Evolutionary conservation across 1,139 yeast species (phyloP), one percentile per base, ranked within the genome.

Genomic region (Arxiozyma slooffiae): DNA sequence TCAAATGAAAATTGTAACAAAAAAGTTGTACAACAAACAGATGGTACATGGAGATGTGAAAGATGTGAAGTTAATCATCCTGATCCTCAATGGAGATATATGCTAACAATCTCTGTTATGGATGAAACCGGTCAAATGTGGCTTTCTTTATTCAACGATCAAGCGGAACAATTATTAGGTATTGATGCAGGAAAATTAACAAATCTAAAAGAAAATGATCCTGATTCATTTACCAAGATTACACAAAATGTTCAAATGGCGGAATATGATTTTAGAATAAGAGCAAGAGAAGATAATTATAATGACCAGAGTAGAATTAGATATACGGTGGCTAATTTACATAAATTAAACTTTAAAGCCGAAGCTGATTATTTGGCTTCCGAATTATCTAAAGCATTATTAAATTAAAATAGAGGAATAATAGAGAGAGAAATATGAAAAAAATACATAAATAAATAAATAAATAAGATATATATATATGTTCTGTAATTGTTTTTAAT

Each of bases 21-120:
- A 63, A 94, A 94, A 69, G 87, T 89, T 38, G 69, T 83, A 45
- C 84, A 85, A 62, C 82, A 79, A 51, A 74, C 79, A 41, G 87
- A 83, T 66, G 86, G 82, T 20, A 73, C 81, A 23, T 92, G 96
- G 96, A 80, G 95, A 67, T 94, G 99, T 73, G 97, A 89, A 66
- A 85, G 84, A 67, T 90, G 97, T 76, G 84, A 87, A 60, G 72
- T 77, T 52, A 77, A 78, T 52, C 82, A 79, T 62, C 73, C 77
- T 3, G 76, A 74, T 52, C 97, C 98, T 36, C 73, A 76, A 48
- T 82, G 85, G 70, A 79, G 97, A 65, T 94, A 85, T 60, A 81
- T 90, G 52, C 68, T 90, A 58, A 81, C 83, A 23, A 70, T 82
- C 49, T 79, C 88, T 3, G 77, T 89, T 14, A 76, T 81, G 64